phyloP scores from a whole-genome alignment of 2,329 filamentous ascomycete species.

The Claviceps digitariae region DNA sequence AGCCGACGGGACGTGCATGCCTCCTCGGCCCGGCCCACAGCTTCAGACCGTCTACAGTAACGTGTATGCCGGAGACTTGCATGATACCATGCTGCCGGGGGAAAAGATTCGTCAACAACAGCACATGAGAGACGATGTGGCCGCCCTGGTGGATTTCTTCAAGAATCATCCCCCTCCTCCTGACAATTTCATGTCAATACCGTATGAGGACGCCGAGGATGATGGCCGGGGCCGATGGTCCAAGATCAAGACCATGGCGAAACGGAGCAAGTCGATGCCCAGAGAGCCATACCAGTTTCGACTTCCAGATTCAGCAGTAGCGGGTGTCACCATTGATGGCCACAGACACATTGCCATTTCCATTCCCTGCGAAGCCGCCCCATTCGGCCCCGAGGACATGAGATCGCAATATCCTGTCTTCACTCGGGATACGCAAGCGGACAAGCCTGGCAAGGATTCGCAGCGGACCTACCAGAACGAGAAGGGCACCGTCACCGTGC shows the following conservation, averaged over 20 bases:
- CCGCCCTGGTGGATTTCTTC: constrained; percentile 34
- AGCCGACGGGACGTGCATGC: background rate
- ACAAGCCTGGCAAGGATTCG: constrained; percentile 6
- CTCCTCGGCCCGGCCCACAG: background rate
- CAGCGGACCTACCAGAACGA: constrained; percentile 20
- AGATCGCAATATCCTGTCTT: constrained; percentile 22
- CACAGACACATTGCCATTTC: constrained; percentile 48
- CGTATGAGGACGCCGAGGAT: constrained; percentile 15
- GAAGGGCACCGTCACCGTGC: constrained; percentile 23
- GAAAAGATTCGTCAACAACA: constrained; percentile 8
- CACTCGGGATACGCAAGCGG: constrained; percentile 8
- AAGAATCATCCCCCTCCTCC: constrained; percentile 34
- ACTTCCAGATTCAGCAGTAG: constrained; percentile 42
- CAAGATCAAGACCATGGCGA: constrained; percentile 27
- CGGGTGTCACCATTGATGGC: constrained; percentile 37
- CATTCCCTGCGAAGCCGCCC: constrained; percentile 38
- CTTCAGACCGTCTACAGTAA: background rate
- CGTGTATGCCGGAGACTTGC: constrained; percentile 2
- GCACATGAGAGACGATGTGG: constrained; percentile 15
- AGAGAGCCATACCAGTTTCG: constrained; percentile 19
- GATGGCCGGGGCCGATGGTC: constrained; percentile 26
- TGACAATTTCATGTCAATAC: constrained; percentile 35
- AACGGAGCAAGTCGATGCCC: constrained; percentile 22
- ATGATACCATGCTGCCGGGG: constrained; percentile 1
- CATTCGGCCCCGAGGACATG: constrained; percentile 21